Base-by-base conservation (phyloP, 371 early-diverging fungal species). In the Mortierella sp. region DNA sequence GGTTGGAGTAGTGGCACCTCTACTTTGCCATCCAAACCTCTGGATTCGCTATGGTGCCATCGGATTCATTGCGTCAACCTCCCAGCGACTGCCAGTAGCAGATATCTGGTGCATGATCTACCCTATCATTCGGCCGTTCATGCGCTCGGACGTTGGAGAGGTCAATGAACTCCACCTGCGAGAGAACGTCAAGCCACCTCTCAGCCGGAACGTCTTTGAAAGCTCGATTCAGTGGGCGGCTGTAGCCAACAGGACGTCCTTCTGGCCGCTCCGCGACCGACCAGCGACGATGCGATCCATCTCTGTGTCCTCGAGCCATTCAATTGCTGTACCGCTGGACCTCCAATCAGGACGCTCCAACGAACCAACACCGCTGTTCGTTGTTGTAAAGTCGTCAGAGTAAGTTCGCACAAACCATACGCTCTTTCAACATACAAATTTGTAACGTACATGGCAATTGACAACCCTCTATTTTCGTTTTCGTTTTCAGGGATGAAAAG, bases 1-100 rank as follows among this genome's bases (percentile, higher is more conserved):
- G 11, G 89, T 91, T 2, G 87, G 90, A 24, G 89, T 90, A 10
- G 88, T 95, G 6, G 87, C 93, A 9, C 95, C 97, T 13, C 81
- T 96, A 5, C 79, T 94, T 0, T 95, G 95, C 77, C 97, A 97
- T 71, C 96, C 97, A 0, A 96, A 92, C 74, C 81, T 90, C 7
- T 95, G 95, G 93, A 93, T 97, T 58, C 91, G 94, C 16, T 88
- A 93, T 76, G 96, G 94, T 79, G 92, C 95, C 9, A 88, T 96
- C 40, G 91, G 93, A 0, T 96, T 95, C 76, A 90, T 95, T 47
- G 86, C 94, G 19, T 91, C 93, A 0, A 88, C 92, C 14, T 87
- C 91, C 1, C 93, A 92, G 70, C 84, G 89, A 16, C 74, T 96
- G 6, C 91, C 95, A 13, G 85, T 88, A 43, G 91, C 95, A 0